A percentile compares a stretch with the other conserved stretches of the same genome.
Evolutionary conservation across 768 basidiomycete genomes (phyloP).

Genomic region (Suillus placidus): DNA sequence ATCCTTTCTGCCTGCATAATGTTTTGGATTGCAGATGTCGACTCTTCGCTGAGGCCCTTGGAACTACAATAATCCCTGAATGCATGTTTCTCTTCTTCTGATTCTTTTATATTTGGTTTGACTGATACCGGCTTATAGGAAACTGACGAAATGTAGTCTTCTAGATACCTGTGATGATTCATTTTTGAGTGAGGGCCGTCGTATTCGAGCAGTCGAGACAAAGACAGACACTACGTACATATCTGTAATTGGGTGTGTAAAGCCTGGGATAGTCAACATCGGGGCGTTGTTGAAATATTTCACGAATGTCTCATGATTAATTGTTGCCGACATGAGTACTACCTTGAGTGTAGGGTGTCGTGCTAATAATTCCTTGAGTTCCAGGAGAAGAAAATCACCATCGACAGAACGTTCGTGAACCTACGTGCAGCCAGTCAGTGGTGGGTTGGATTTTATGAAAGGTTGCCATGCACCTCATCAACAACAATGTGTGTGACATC

Average conservation of each 20-base stretch:
- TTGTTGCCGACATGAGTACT: conserved; percentile 92
- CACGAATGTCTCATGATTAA: conserved; percentile 85
- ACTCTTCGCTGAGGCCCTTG: conserved; percentile 54
- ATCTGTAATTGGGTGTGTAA: conserved; percentile 76
- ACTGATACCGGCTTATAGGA: conserved; percentile 53
- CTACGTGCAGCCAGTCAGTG: conserved; percentile 38
- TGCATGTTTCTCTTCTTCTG: conserved; percentile 41
- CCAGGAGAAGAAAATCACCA: conserved; percentile 85
- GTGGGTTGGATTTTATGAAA: not conserved
- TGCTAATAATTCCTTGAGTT: conserved; percentile 74
- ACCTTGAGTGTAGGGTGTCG: conserved; percentile 72
- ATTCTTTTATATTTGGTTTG: conserved; percentile 33
- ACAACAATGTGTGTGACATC: conserved; percentile 85
- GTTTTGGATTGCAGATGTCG: conserved; percentile 57
- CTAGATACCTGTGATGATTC: conserved; percentile 65
- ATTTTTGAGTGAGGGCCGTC: not conserved
- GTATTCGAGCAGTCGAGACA: not conserved
- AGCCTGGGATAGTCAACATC: conserved; percentile 81
- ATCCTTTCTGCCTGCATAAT: conserved; percentile 64
- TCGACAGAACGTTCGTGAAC: conserved; percentile 93
- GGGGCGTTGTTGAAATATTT: conserved; percentile 85
- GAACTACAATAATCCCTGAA: conserved; percentile 53
- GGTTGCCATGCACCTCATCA: conserved; percentile 66
- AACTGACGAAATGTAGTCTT: conserved; percentile 68
- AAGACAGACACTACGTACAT: conserved; percentile 48